A percentile compares a stretch with the other conserved stretches of the same genome.
phyloP scores from a whole-genome alignment of 352 stramenopile species.

The Phytophthora tubulina region DNA sequence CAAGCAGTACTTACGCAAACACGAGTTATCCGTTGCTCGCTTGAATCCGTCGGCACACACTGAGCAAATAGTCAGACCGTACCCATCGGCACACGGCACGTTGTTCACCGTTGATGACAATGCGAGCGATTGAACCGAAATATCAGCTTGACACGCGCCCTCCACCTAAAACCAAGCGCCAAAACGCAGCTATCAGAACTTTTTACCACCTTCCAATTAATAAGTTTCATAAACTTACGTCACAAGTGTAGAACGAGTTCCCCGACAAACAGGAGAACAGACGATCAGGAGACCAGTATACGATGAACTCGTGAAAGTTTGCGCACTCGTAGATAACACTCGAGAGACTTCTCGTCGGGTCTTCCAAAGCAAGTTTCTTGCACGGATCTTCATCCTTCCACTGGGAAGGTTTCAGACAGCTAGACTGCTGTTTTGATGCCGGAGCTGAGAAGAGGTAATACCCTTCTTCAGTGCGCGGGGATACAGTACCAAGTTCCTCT shows the following conservation, averaged over 20 bases:
- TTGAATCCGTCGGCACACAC: slow-evolving; percentile 70
- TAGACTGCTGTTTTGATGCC: slow-evolving; percentile 45
- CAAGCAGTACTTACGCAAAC: slow-evolving; percentile 53
- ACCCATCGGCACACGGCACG: slow-evolving; percentile 52
- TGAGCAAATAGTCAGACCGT: slow-evolving; percentile 75
- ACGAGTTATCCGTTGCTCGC: slow-evolving; percentile 62
- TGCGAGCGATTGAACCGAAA: slow-evolving; percentile 50
- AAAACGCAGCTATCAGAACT: not conserved
- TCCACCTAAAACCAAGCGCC: slow-evolving; percentile 39
- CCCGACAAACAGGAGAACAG: slow-evolving; percentile 69
- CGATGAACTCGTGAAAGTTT: slow-evolving; percentile 42
- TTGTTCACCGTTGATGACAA: slow-evolving; percentile 31
- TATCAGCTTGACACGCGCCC: slow-evolving; percentile 56
- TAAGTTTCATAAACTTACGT: slow-evolving; percentile 40
- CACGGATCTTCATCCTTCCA: slow-evolving; percentile 67
- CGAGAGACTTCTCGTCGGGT: slow-evolving; percentile 30
- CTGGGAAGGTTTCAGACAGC: slow-evolving; percentile 40
- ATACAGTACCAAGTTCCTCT: slow-evolving; percentile 56
- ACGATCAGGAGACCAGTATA: slow-evolving; percentile 68
- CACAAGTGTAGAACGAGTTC: slow-evolving; percentile 72
- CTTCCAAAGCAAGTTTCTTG: slow-evolving; percentile 35
- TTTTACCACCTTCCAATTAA: not conserved
- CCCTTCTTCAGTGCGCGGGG: slow-evolving; percentile 60
- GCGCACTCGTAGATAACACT: slow-evolving; percentile 59
- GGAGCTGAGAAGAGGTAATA: slow-evolving; percentile 69